phyloP scores from a whole-genome alignment of 2,329 filamentous ascomycete genomes.

The Colletotrichum caudatum region DNA sequence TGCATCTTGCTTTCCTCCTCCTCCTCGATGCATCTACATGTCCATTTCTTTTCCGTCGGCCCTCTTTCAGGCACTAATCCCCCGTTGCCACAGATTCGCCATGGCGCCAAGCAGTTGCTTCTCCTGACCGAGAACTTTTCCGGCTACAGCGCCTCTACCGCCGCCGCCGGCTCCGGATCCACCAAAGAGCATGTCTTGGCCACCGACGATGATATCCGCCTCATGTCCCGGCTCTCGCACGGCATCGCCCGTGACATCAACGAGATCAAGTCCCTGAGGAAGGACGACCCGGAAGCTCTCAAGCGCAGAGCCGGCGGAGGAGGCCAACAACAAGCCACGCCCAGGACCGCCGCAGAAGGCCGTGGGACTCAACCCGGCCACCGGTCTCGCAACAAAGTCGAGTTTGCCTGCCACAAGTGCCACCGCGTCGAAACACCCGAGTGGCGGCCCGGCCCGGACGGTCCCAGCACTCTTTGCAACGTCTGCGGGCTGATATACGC shows the following conservation, averaged over 20 bases:
- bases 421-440: constrained; percentile 81
- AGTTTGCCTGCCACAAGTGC: constrained; percentile 58
- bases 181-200: constrained; percentile 13
- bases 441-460: constrained; percentile 80
- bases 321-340: background rate
- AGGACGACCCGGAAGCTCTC: background rate
- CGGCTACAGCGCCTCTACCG: constrained; percentile 6
- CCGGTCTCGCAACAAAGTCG: constrained; percentile 47
- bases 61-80: background rate
- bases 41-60: background rate
- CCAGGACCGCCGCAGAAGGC: background rate
- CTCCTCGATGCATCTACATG: background rate
- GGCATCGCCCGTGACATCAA: constrained; percentile 37
- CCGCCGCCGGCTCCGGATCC: constrained; percentile 8
- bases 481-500: constrained; percentile 72
- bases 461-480: constrained; percentile 78
- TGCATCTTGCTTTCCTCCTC: background rate
- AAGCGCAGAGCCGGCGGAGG: constrained; percentile 6
- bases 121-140: constrained; percentile 28
- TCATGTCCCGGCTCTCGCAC: constrained; percentile 35
- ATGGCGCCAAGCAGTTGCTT: constrained; percentile 30
- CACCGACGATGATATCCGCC: constrained; percentile 25
- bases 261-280: constrained; percentile 24
- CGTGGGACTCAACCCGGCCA: constrained; percentile 2
- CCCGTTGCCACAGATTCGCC: constrained; percentile 3